Conservation (phyloP, 345 rosid genomes). For the Linum usitatissimum region DNA sequence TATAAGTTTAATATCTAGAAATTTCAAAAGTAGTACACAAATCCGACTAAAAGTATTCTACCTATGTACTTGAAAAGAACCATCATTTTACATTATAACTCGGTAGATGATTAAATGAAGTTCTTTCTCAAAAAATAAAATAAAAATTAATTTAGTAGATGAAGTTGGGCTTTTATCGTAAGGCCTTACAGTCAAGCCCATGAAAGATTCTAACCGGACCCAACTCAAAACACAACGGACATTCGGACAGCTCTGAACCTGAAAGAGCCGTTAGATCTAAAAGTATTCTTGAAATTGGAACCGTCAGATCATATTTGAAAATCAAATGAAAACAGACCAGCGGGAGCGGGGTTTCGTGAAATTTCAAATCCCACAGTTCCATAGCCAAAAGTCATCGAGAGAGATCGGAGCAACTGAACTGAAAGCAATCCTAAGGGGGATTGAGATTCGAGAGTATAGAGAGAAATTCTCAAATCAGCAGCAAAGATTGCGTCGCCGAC, state of each 20-base stretch:
- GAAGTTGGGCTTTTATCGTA: no score
- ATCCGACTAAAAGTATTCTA: no score
- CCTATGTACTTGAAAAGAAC: no score
- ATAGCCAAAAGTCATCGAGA: not conserved
- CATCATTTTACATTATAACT: no score
- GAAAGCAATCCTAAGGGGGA: not conserved
- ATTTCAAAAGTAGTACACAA: no score
- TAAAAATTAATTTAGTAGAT: no score
- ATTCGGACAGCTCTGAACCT: not conserved
- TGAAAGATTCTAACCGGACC: not conserved
- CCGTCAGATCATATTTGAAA: not conserved
- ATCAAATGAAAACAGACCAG: no score
- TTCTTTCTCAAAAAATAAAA: no score
- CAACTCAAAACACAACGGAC: not conserved
- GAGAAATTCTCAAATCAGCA: not conserved
- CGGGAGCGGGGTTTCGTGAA: no score
- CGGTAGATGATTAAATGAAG: no score
- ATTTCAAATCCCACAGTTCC: no score
- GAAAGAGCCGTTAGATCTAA: not conserved
- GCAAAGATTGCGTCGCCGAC: not conserved
- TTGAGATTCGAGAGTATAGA: conserved; percentile 5
- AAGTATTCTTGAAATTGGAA: not conserved
- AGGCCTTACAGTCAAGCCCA: not conserved
- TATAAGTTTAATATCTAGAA: no score
- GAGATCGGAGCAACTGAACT: not conserved